Percentiles rank a stretch among this genome's conserved stretches.
Evolutionary conservation across 306 rosid species (phyloP).

Genomic region (Gillenia trifoliata): DNA sequence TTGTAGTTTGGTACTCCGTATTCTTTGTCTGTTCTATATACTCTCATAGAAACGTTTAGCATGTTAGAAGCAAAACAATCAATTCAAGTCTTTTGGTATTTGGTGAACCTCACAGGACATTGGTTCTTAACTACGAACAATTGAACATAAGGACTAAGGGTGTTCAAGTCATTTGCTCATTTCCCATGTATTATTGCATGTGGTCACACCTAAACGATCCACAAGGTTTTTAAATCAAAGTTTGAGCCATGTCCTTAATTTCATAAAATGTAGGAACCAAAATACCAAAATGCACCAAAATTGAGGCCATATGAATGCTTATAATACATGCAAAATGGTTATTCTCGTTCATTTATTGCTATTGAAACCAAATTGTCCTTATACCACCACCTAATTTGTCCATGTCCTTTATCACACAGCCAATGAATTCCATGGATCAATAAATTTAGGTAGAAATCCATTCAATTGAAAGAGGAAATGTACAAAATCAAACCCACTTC

Average conservation of each 20-base stretch:
- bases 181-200: slow-evolving; percentile 1
- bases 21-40: too few relatives aligned
- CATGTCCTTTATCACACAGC: not conserved
- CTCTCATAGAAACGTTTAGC: too few relatives aligned
- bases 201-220: slow-evolving; percentile 17
- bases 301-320: slow-evolving; percentile 26
- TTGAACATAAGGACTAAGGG: not conserved
- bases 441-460: not conserved
- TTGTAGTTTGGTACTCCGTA: too few relatives aligned
- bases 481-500: not conserved
- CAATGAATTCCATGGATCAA: not conserved
- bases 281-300: slow-evolving; percentile 25
- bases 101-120: not conserved
- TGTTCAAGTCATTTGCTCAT: not conserved
- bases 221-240: not conserved
- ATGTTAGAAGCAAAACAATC: not conserved
- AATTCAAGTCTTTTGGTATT: not conserved
- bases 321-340: slow-evolving; percentile 13
- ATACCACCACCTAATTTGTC: not conserved
- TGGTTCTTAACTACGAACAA: not conserved
- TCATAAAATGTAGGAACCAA: slow-evolving; percentile 42
- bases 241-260: slow-evolving; percentile 33
- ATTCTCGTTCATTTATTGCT: slow-evolving; percentile 37
- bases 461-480: not conserved
- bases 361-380: slow-evolving; percentile 21